Evolutionary conservation across 208 protist genomes (phyloP).

Genomic region (Leishmania gerbilli): DNA sequence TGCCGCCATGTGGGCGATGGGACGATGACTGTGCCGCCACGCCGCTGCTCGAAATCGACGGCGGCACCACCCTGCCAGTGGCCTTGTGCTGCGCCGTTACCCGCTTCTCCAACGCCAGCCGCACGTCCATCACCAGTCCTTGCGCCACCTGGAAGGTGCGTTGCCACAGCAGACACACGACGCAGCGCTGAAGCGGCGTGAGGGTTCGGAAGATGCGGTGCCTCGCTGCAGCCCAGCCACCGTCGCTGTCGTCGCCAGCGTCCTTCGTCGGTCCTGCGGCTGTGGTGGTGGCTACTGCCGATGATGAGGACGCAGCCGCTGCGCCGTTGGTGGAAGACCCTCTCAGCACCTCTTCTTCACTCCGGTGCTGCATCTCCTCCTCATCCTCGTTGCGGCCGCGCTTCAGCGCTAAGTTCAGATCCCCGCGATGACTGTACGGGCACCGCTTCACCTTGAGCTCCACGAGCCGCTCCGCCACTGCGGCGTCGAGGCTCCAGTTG

Average conservation of each 20-base stretch:
- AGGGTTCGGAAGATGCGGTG: slow-evolving; percentile 49
- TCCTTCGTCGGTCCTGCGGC: neutral
- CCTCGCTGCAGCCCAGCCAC: slow-evolving; percentile 39
- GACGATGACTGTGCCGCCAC: neutral
- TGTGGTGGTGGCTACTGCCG: neutral
- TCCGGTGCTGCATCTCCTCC: slow-evolving; percentile 15
- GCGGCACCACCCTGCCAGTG: slow-evolving; percentile 11
- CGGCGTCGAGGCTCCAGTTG: slow-evolving; percentile 80
- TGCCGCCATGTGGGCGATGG: neutral
- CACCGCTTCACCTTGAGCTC: slow-evolving; percentile 43
- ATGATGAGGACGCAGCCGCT: neutral
- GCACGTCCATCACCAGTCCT: slow-evolving; percentile 56
- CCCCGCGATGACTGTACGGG: slow-evolving; percentile 51
- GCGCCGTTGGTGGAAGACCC: neutral
- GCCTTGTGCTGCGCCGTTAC: slow-evolving; percentile 19
- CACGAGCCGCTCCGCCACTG: slow-evolving; percentile 63
- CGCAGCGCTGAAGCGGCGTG: slow-evolving; percentile 64
- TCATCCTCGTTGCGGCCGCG: slow-evolving; percentile 18
- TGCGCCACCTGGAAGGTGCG: slow-evolving; percentile 37
- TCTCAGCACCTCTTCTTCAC: slow-evolving; percentile 14
- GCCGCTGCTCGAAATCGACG: neutral
- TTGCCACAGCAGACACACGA: slow-evolving; percentile 79
- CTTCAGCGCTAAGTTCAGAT: slow-evolving; percentile 40
- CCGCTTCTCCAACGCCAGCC: slow-evolving; percentile 29
- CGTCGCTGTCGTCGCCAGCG: neutral